A percentile compares a stretch with the other conserved stretches of the same genome.
These are phyloP conservation scores for Penicillium samsonianum DNA, from an alignment of 495 filamentous ascomycete species.

Conservation along the genomic window DNA sequence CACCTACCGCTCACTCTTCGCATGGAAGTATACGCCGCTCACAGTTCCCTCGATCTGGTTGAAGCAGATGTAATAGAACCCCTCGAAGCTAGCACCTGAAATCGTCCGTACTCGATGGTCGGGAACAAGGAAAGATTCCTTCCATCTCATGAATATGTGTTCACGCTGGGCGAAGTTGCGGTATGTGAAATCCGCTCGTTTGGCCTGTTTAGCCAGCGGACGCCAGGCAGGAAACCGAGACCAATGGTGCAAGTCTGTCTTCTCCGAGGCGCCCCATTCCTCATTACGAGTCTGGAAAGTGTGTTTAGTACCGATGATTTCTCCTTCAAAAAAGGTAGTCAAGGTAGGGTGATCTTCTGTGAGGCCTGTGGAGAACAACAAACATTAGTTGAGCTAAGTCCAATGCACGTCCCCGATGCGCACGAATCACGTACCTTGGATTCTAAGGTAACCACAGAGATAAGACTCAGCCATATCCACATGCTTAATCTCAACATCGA, in stretches of 20 bases:
- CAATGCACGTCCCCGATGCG: conserved; percentile 21
- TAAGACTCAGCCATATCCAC: conserved; percentile 95
- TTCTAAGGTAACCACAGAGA: conserved; percentile 91
- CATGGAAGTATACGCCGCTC: conserved; percentile 95
- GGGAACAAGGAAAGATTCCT: conserved; percentile 96
- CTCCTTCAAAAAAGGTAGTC: conserved; percentile 97
- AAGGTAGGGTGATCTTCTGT: conserved; percentile 95
- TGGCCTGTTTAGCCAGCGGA: conserved; percentile 73
- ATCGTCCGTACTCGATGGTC: conserved; percentile 90
- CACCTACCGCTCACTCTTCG: conserved; percentile 91
- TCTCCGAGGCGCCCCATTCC: conserved; percentile 89
- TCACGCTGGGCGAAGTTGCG: conserved; percentile 72
- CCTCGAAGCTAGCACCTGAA: conserved; percentile 93
- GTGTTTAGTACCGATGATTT: conserved; percentile 95
- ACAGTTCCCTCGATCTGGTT: conserved; percentile 85
- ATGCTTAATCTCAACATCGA: conserved; percentile 95
- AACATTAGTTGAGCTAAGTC: conserved; percentile 12
- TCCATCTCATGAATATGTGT: conserved; percentile 99
- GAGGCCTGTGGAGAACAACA: conserved; percentile 58
- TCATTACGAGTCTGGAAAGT: conserved; percentile 87
- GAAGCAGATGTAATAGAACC: conserved; percentile 99
- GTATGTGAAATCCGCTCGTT: conserved; percentile 71
- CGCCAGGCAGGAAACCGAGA: conserved; percentile 83
- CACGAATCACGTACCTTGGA: conserved; percentile 70
- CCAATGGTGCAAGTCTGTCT: conserved; percentile 94